Base-by-base conservation (phyloP, 2,329 filamentous ascomycete genomes). In the Macrophomina tecta region DNA sequence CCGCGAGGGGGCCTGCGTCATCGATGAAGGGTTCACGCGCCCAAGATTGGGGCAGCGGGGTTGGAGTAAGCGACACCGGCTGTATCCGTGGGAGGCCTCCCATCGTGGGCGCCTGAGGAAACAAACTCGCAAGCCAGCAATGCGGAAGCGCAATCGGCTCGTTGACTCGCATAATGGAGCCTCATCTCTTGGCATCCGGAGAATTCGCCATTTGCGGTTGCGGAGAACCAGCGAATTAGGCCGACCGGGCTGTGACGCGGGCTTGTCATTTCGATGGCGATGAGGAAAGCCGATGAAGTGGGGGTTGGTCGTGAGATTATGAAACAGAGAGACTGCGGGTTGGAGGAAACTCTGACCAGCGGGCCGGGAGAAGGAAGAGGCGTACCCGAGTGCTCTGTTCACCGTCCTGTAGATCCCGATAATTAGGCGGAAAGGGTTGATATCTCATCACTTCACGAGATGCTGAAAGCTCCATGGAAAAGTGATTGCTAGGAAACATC, bases 271-370 rank as follows among this genome's bases (percentile, higher is more conserved):
- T 16, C 52, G 53, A 58, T 42, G 9, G 36, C 23, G 23, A 32
- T 30, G 58, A 49, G 8, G 23, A n/a, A 45, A 49, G 30, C 18
- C 46, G 58, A 49, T 14, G 58, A 48, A 30, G 58, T 48, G 45
- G 42, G 58, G 30, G 34, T 7, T 5, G 23, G 23, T 30, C n/a
- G 42, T 23, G 58, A 49, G 58, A 62, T 49, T 49, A 42, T 58
- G 53, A 62, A 62, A 48, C 58, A 62, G 45, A 32, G 51, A 18
- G 42, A 36, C 6, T 62, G 58, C 58, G 58, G 58, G 58, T 48
- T 40, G 58, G 32, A n/a, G 51, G 5, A 49, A 45, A 62, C 42
- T 62, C 30, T 62, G 58, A 62, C 58, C 58, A 49, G 16, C 30
- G 42, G 58, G 28, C 7, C 58, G 58, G 58, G 28, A 62, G 23